Base-by-base conservation (phyloP, 1,284 basidiomycete genomes). In the Retiboletus fuscus region DNA sequence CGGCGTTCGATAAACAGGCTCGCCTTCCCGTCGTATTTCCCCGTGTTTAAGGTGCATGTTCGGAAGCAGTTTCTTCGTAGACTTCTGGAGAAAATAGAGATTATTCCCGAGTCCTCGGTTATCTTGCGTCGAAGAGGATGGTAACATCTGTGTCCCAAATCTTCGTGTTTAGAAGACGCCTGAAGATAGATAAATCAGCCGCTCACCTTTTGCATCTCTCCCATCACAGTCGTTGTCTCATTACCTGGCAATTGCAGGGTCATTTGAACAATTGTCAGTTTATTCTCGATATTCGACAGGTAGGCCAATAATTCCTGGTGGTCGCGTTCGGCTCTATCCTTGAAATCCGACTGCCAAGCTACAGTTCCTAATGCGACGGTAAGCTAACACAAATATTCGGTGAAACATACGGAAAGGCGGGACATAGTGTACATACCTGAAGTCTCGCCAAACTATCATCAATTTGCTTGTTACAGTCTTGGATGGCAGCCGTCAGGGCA, bases 51-150 rank as follows among this genome's bases (percentile, higher is more conserved):
- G 34, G 34, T 58, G 26, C 44, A 47, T 8, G 13, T 15, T 62
- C 20, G 61, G 57, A 39, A 58, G 57, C 22, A 58, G 18, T 15
- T 20, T 41, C 34, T 58, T 34, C 34, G 34, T 15, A 24, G 57
- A 58, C 34, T 58, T 34, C 34, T 58, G 57, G 57, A 58, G 57
- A 58, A 28, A 58, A 41, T 58, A 58, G 11, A 58, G 57, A 34
- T 58, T 58, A 22, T 26, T 34, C 20, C 57, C 20, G 34, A 58
- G 57, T 24, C 57, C 57, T 41, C 41, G 57, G 16, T 16, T 12
- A n/a, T 58, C 57, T 41, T 58, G 30, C 34, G 57, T 41, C 16
- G 57, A 58, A 11, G 57, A n/a, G 57, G 57, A 34, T 34, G 57
- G 34, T 13, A 58, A 58, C 57, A 58, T 58, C 57, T 58, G 10